Base-by-base conservation (phyloP, 768 basidiomycete species). In the Termitomyces titanicus region DNA sequence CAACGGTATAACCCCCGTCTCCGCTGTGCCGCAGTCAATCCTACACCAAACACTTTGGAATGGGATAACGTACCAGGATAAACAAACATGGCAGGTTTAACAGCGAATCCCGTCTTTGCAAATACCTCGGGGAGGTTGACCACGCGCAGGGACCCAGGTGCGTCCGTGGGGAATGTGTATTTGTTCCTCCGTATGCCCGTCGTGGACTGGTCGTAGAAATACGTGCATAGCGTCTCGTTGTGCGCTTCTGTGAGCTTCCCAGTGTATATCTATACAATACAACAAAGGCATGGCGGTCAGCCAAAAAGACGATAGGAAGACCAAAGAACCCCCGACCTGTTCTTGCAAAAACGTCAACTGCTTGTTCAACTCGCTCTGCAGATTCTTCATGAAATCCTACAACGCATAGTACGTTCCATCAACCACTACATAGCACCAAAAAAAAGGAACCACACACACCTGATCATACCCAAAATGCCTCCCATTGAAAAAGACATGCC, bases 401-500 rank as follows among this genome's bases (percentile, higher is more conserved):
- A 13, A 42, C 3, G 61, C 2, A 27, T 6, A 17, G n/a, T 38
- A 6, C 34, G n/a, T 17, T 33, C 24, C 34, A n/a, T 37, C 34
- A 49, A 13, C 15, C 7, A 22, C 10, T 15, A 27, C 17, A 8
- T 31, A 20, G 2, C n/a, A 9, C n/a, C 40, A 49, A 35, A 13
- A 40, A 24, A 31, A 37, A 31, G 20, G 73, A n/a, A n/a, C n/a
- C n/a, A n/a, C 85, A 61, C 61, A 91, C 88, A 88, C 59, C 24
- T 49, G 48, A 18, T 81, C 79, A 46, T 92, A 67, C 12, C 79
- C 69, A 49, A 84, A 77, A 66, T 89, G 80, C 64, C 86, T 93
- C n/a, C 95, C 95, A 63, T 98, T 96, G 64, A 96, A 76, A 68
- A 98, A 96, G 3, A 78, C 84, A 59, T 90, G 85, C 0, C 93